A percentile compares a stretch with the other conserved stretches of the same genome.
These are phyloP conservation scores for Eustoma russellianum DNA, from an alignment of 257 asterid genomes.

Conservation along the genomic window DNA sequence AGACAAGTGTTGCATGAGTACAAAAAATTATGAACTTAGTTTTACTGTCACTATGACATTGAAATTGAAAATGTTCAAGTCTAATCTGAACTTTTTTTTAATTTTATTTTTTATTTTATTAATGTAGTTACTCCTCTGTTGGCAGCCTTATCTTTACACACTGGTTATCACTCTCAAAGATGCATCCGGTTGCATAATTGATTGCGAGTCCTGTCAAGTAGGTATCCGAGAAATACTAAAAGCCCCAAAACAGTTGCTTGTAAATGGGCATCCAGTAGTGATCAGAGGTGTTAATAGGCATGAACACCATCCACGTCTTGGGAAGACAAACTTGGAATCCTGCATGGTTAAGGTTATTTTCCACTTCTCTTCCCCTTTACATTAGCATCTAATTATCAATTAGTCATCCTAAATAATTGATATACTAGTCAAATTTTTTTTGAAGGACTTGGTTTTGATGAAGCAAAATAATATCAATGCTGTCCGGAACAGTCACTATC, in stretches of 20 bases:
- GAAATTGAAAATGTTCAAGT: neutral
- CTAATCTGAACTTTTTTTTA: neutral
- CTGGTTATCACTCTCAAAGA: slow-evolving; percentile 87
- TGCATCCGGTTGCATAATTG: slow-evolving; percentile 59
- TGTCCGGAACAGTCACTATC: slow-evolving; percentile 95
- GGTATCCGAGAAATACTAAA: slow-evolving; percentile 72
- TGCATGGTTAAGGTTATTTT: slow-evolving; percentile 87
- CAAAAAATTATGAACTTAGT: no score
- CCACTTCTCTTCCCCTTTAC: slow-evolving; percentile 7
- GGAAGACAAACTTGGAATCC: slow-evolving; percentile 89
- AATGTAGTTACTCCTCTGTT: slow-evolving; percentile 17
- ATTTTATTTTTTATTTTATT: neutral
- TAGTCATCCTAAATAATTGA: slow-evolving; percentile 1
- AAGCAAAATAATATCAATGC: slow-evolving; percentile 91
- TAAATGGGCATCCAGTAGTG: slow-evolving; percentile 84
- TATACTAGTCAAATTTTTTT: neutral
- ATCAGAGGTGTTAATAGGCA: slow-evolving; percentile 97
- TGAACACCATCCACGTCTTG: slow-evolving; percentile 96
- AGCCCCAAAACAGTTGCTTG: slow-evolving; percentile 87
- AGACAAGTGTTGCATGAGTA: no score
- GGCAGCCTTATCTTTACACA: slow-evolving; percentile 91
- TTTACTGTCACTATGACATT: no score
- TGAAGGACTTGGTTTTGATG: slow-evolving; percentile 87
- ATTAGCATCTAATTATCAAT: neutral
- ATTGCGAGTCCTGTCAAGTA: slow-evolving; percentile 92